Base-by-base conservation (phyloP, 1,139 yeast species). In the Geotrichum siamense region DNA sequence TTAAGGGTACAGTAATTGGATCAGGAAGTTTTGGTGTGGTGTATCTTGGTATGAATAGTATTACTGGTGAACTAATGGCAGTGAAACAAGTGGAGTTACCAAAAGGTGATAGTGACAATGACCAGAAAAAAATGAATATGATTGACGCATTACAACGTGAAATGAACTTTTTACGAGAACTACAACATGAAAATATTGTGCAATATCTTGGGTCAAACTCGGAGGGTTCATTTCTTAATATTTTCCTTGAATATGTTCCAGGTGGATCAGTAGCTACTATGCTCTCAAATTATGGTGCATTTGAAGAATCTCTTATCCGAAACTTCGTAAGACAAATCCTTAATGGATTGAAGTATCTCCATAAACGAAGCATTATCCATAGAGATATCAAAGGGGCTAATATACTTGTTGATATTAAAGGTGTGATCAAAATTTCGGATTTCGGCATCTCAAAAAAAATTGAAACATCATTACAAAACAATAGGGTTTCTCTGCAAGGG, bases 1-100 rank as follows among this genome's bases (percentile, higher is more conserved):
- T 87, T 41, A 82, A 82, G 56, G 98, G 98, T 22, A 85, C 95
- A 0, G 70, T 89, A 35, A 86, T 91, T 53, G 98, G 98, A 0
- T 80, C 94, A 2, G 98, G 98, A 2, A 82, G 94, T 52, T 91
- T 87, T 68, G 98, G 97, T 27, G 80, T 86, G 2, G 98, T 91
- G 1, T 89, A 82, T 53, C 69, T 91, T 35, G 98, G 96, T 1
- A 79, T 91, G 81, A 86, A 87, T 59, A 84, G 95, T 1, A 67
- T 81, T 36, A 87, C 95, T 0, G 98, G 98, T 35, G 97, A 87
- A 58, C 69, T 91, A 44, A 86, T 91, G 95, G 98, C 97, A 0
- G 96, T 91, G 12, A 91, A 91, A 57, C 96, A 89, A 60, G 96
- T 91, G 0, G 82, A 82, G 35, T 62, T 87, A 17, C 81, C 84